These are phyloP conservation scores for Inonotus obliquus DNA, from an alignment of 1,284 basidiomycete genomes.

Conservation along the genomic window DNA sequence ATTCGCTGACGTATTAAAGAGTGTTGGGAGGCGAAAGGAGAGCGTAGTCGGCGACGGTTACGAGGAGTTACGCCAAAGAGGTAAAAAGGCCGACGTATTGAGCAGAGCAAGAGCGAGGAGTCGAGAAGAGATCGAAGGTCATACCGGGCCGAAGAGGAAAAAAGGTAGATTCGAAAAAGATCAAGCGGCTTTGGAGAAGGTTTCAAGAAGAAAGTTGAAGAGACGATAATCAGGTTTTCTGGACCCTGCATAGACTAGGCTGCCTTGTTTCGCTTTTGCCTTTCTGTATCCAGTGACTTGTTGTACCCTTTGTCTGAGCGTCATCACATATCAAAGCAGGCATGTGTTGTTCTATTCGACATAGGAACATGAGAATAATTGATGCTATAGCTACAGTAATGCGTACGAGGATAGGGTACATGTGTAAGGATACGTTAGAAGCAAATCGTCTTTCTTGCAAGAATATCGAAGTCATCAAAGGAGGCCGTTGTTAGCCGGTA, in stretches of 20 bases:
- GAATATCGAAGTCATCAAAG: neutral
- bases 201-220: conserved; percentile 23
- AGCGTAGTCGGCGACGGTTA: conserved; percentile 60
- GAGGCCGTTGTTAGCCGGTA: neutral
- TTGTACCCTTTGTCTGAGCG: neutral
- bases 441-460: neutral
- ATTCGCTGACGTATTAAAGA: conserved; percentile 74
- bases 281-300: neutral
- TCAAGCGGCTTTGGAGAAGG: conserved; percentile 50
- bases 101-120: conserved; percentile 40
- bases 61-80: conserved; percentile 65
- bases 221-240: conserved; percentile 5
- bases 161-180: conserved; percentile 76
- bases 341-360: neutral
- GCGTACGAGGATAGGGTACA: neutral
- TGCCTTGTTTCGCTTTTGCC: neutral
- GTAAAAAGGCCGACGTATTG: conserved; percentile 61
- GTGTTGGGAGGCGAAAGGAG: conserved; percentile 43
- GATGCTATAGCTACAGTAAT: conserved; percentile 13
- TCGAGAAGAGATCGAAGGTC: conserved; percentile 37
- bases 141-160: conserved; percentile 49
- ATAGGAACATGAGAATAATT: neutral
- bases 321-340: neutral
- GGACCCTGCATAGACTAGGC: neutral
- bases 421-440: neutral